A percentile compares a stretch with the other conserved stretches of the same genome.
These are phyloP conservation scores for Pleurotus djamor DNA, from an alignment of 768 basidiomycete species.

Conservation along the genomic window DNA sequence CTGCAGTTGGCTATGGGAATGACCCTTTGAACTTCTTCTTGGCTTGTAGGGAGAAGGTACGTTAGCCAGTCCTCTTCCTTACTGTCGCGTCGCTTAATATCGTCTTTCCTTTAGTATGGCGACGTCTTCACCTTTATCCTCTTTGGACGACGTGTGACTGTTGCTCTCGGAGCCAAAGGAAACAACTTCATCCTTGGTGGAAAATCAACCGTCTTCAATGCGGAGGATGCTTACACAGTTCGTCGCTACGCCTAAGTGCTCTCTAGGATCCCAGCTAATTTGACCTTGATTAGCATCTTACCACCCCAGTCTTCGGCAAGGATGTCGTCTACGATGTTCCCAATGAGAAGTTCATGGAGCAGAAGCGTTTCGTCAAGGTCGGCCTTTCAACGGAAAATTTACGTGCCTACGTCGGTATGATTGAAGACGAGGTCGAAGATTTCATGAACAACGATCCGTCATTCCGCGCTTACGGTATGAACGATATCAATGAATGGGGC, in stretches of 20 bases:
- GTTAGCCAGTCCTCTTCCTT: constrained; percentile 8
- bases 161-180: constrained; percentile 86
- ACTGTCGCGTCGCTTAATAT: not conserved
- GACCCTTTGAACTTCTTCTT: constrained; percentile 91
- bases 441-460: constrained; percentile 65
- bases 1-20: constrained; percentile 85
- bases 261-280: not conserved
- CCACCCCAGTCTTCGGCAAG: constrained; percentile 94
- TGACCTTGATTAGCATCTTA: constrained; percentile 61
- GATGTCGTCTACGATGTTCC: constrained; percentile 98
- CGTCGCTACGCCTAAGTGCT: constrained; percentile 11
- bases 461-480: constrained; percentile 61
- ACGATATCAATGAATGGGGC: constrained; percentile 77
- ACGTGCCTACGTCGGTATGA: constrained; percentile 78
- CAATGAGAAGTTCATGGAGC: constrained; percentile 97
- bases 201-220: constrained; percentile 87
- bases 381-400: constrained; percentile 93
- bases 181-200: constrained; percentile 95
- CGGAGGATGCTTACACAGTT: constrained; percentile 97
- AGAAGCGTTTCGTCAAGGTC: constrained; percentile 97
- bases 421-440: constrained; percentile 71
- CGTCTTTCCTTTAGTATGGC: constrained; percentile 64
- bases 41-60: constrained; percentile 73
- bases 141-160: constrained; percentile 87
- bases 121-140: constrained; percentile 96